A percentile compares a stretch with the other conserved stretches of the same genome.
phyloP scores from a whole-genome alignment of 2,329 filamentous ascomycete genomes.

The Scolecobasidium constrictum region DNA sequence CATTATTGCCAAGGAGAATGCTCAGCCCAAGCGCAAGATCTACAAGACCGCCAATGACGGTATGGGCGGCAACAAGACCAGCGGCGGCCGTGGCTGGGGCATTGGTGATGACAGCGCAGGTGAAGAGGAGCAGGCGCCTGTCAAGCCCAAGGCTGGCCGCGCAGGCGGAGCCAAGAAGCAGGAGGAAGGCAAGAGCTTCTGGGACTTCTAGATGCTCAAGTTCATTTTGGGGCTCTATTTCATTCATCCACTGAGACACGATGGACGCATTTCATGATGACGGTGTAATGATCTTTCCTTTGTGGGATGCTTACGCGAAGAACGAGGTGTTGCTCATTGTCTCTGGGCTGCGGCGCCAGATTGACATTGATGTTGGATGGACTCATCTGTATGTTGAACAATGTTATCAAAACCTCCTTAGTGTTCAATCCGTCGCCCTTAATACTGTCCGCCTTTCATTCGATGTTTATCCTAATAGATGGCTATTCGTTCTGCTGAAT shows the following conservation, averaged over 20 bases:
- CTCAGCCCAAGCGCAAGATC: slow-evolving; percentile 20
- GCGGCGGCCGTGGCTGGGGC: slow-evolving; percentile 25
- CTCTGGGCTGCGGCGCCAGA: too few relatives aligned
- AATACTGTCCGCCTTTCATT: too few relatives aligned
- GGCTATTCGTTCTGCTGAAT: too few relatives aligned
- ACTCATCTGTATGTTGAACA: too few relatives aligned
- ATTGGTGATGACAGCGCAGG: slow-evolving; percentile 27
- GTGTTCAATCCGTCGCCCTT: too few relatives aligned
- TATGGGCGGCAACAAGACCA: slow-evolving; percentile 27
- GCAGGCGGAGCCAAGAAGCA: slow-evolving; percentile 11
- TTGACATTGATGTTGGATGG: too few relatives aligned
- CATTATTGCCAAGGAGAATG: slow-evolving; percentile 14
- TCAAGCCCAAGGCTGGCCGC: slow-evolving; percentile 10
- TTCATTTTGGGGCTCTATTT: not conserved
- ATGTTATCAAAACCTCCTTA: too few relatives aligned
- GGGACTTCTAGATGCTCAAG: slow-evolving; percentile 19
- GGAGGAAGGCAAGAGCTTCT: slow-evolving; percentile 16
- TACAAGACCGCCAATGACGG: slow-evolving; percentile 27
- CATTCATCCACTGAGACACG: too few relatives aligned
- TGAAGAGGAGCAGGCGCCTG: slow-evolving; percentile 10
- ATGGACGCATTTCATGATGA: slow-evolving; percentile 1
- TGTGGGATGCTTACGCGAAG: not conserved
- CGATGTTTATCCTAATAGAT: too few relatives aligned
- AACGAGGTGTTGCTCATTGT: too few relatives aligned
- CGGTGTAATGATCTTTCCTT: not conserved